Evolutionary conservation across 371 early-diverging fungal species (phyloP).

Genomic region (Sporodiniella umbellata): DNA sequence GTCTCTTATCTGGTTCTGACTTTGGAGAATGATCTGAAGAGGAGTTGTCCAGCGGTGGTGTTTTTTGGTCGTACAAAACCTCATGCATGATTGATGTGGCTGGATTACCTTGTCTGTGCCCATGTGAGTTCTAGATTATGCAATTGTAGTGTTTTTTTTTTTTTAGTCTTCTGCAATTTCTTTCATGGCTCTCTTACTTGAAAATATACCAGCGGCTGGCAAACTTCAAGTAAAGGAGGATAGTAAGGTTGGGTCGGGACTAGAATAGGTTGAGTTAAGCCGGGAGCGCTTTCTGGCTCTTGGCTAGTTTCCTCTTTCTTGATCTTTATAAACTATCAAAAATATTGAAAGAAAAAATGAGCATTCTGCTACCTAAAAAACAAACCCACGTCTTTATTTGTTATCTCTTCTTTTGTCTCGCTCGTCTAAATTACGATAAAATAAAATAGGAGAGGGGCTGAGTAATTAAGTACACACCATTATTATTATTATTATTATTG

Average conservation of each 20-base stretch:
- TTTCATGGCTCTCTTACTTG: too few relatives aligned
- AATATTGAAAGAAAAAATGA: neutral
- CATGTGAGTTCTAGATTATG: neutral
- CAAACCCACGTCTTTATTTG: conserved; percentile 52
- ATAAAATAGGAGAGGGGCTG: too few relatives aligned
- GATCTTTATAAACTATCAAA: conserved; percentile 10
- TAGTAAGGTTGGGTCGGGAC: conserved; percentile 16
- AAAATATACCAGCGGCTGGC: conserved; percentile 1
- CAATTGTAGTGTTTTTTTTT: too few relatives aligned
- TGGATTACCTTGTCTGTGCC: neutral
- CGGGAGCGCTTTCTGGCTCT: neutral
- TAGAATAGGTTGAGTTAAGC: conserved; percentile 7
- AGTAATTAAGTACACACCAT: neutral
- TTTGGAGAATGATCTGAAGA: conserved; percentile 18
- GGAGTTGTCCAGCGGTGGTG: conserved; percentile 15
- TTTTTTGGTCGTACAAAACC: conserved; percentile 1
- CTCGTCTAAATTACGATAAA: conserved; percentile 36
- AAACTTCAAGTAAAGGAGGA: neutral
- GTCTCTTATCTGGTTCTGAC: conserved; percentile 33
- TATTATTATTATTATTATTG: neutral
- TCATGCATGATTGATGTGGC: neutral
- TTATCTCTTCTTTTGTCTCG: conserved; percentile 60
- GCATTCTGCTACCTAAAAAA: neutral
- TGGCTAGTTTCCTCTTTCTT: conserved; percentile 1
- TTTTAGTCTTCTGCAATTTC: too few relatives aligned